A percentile compares a stretch with the other conserved stretches of the same genome.
Evolutionary conservation across 805 yeast species (phyloP).

Genomic region (Zygoascus tannicola): DNA sequence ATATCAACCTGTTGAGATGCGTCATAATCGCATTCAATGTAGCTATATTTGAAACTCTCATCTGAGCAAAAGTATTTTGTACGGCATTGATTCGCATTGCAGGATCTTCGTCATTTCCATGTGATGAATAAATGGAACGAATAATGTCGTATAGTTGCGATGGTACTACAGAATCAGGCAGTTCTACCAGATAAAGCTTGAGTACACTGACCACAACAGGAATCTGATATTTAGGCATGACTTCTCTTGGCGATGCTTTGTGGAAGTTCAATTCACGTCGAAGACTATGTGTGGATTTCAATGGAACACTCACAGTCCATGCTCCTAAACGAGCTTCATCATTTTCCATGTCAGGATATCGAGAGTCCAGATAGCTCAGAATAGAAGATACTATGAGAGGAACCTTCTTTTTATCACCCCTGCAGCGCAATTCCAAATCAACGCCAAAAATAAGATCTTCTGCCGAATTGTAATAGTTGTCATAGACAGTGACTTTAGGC

Average conservation of each 20-base stretch:
- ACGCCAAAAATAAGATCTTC: conserved; percentile 71
- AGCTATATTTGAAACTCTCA: conserved; percentile 64
- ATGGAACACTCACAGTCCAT: conserved; percentile 61
- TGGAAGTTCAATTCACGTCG: conserved; percentile 43
- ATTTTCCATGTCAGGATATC: conserved; percentile 54
- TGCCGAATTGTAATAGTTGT: conserved; percentile 66
- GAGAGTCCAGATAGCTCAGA: conserved; percentile 55
- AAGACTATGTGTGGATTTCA: conserved; percentile 51
- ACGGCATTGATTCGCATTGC: conserved; percentile 48
- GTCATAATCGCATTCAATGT: conserved; percentile 73
- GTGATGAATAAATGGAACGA: conserved; percentile 53
- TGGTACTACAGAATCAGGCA: conserved; percentile 70
- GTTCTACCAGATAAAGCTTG: conserved; percentile 64
- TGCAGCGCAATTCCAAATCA: conserved; percentile 58
- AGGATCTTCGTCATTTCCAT: conserved; percentile 30
- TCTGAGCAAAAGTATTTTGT: conserved; percentile 54
- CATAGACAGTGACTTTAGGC: conserved; percentile 66
- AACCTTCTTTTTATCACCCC: conserved; percentile 63
- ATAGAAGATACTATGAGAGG: conserved; percentile 58
- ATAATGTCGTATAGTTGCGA: conserved; percentile 55
- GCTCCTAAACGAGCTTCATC: conserved; percentile 58
- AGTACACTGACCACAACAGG: conserved; percentile 57
- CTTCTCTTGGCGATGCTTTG: conserved; percentile 20
- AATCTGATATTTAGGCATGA: conserved; percentile 36
- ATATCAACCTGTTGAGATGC: conserved; percentile 58